A percentile compares a stretch with the other conserved stretches of the same genome.
Evolutionary conservation across 768 basidiomycete genomes (phyloP).

Genomic region (Hydnomerulius pinastri): DNA sequence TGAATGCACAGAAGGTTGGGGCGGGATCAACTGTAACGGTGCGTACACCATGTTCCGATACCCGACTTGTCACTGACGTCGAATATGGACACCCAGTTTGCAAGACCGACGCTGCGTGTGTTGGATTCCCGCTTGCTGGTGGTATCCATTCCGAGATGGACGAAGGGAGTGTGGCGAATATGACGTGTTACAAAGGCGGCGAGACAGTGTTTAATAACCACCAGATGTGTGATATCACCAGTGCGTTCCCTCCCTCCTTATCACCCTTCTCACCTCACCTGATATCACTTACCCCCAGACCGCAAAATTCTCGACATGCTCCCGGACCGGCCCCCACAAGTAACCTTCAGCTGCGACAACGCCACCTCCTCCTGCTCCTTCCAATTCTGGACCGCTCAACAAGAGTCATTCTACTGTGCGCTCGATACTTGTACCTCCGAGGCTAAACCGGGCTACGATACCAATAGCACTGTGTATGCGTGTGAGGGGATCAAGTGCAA

Average conservation of each 20-base stretch:
- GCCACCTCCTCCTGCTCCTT: constrained; percentile 72
- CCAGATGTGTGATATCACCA: constrained; percentile 98
- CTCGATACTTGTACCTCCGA: constrained; percentile 67
- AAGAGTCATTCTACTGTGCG: constrained; percentile 95
- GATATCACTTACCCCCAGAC: constrained; percentile 47
- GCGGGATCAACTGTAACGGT: constrained; percentile 98
- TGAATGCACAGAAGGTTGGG: constrained; percentile 93
- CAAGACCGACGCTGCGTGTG: constrained; percentile 76
- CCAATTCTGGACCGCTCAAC: constrained; percentile 96
- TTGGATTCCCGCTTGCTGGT: constrained; percentile 69
- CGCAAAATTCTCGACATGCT: constrained; percentile 94
- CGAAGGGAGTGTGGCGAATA: constrained; percentile 51
- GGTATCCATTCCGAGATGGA: constrained; percentile 39
- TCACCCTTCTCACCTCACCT: not conserved
- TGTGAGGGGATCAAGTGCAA: constrained; percentile 87
- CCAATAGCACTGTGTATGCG: constrained; percentile 73
- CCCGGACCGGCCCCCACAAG: constrained; percentile 88
- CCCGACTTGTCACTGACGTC: not conserved
- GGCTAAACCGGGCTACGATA: constrained; percentile 51
- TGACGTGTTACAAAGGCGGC: constrained; percentile 95
- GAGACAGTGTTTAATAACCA: constrained; percentile 93
- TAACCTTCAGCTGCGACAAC: constrained; percentile 90
- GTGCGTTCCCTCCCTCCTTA: constrained; percentile 47
- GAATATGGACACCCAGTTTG: constrained; percentile 62
- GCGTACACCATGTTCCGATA: constrained; percentile 18